Conservation (phyloP, 805 yeast genomes). For the Ogataea methanolica region DNA sequence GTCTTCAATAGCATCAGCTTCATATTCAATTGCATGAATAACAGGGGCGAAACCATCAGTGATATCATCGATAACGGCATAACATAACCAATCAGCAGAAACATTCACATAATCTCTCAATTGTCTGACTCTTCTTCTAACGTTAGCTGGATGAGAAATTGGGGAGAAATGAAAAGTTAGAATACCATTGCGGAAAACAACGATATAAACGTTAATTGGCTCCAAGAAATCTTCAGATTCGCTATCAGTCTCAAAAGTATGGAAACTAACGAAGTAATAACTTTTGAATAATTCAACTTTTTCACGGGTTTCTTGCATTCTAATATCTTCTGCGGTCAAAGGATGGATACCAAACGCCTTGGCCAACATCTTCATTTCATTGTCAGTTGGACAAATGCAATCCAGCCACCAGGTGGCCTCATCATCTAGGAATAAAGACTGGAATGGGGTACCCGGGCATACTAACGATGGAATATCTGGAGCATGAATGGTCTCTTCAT, state of each 20-base stretch:
- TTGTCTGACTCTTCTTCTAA: constrained; percentile 77
- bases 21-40: constrained; percentile 70
- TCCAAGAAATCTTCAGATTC: constrained; percentile 81
- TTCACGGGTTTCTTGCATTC: constrained; percentile 96
- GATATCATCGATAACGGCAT: constrained; percentile 78
- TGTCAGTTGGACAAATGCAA: constrained; percentile 89
- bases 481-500: constrained; percentile 86
- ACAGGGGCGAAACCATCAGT: constrained; percentile 84
- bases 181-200: constrained; percentile 65
- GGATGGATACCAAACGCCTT: constrained; percentile 98
- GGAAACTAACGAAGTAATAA: constrained; percentile 95
- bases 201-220: constrained; percentile 72
- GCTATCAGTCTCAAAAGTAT: constrained; percentile 84
- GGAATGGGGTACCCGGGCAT: constrained; percentile 57
- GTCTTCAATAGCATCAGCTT: constrained; percentile 79
- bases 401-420: constrained; percentile 95
- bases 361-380: constrained; percentile 86
- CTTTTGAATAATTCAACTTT: constrained; percentile 90
- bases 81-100: constrained; percentile 77
- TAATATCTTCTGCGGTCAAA: constrained; percentile 93
- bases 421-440: constrained; percentile 64
- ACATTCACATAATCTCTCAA: constrained; percentile 74
- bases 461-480: constrained; percentile 79
- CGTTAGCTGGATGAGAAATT: constrained; percentile 65
- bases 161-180: constrained; percentile 69